These are phyloP conservation scores for Rhododendron kiyosumense DNA, from an alignment of 148 eudicot genomes.

Conservation along the genomic window DNA sequence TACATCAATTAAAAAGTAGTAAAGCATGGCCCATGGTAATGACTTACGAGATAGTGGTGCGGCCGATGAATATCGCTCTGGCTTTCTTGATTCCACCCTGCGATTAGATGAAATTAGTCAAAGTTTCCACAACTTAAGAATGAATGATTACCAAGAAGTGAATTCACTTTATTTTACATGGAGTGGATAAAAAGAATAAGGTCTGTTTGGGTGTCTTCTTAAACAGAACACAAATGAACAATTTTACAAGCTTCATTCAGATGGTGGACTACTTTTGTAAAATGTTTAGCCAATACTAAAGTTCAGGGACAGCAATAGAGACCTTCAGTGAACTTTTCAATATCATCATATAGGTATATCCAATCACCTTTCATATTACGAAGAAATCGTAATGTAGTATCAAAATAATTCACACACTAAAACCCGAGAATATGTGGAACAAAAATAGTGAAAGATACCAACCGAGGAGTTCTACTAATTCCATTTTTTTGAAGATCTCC, in stretches of 20 bases:
- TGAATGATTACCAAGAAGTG: slow-evolving; percentile 34
- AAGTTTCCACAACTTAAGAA: slow-evolving; percentile 54
- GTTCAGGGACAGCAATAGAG: background rate
- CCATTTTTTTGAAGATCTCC: background rate
- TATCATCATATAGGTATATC: background rate
- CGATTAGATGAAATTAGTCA: slow-evolving; percentile 65
- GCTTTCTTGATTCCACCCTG: slow-evolving; percentile 98
- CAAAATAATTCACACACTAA: background rate
- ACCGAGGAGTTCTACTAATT: background rate
- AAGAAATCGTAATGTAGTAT: background rate
- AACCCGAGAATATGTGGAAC: background rate
- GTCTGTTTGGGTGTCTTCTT: background rate
- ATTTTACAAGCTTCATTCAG: background rate
- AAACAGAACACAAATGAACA: background rate
- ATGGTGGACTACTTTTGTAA: background rate
- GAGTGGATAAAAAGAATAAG: background rate
- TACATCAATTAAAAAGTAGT: background rate
- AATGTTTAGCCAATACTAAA: background rate
- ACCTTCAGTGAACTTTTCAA: background rate
- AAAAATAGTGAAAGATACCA: background rate
- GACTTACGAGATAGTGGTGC: slow-evolving; percentile 98
- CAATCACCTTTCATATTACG: background rate
- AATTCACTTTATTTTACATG: background rate
- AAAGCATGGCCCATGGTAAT: background rate
- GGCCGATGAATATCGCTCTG: slow-evolving; percentile 98